Percentiles rank a stretch among this genome's conserved stretches.
phyloP scores from a whole-genome alignment of 768 basidiomycete species.

The Leccinum aurantiacum region DNA sequence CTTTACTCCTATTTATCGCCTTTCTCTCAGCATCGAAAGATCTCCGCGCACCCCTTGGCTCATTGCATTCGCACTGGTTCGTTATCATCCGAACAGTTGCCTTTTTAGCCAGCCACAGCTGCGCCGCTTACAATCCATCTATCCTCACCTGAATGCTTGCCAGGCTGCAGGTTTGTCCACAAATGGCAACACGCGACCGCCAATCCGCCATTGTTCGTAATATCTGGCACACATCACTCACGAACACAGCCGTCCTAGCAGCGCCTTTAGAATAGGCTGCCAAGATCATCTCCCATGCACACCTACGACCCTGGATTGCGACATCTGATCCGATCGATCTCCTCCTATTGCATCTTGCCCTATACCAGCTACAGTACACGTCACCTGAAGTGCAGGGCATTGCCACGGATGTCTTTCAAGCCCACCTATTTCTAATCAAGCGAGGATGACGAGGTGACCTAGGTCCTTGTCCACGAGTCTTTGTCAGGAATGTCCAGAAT shows the following conservation, averaged over 20 bases:
- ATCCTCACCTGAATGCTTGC: background rate
- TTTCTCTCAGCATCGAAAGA: background rate
- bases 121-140: constrained; percentile 3
- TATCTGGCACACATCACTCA: constrained; percentile 1
- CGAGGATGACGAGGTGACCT: constrained; percentile 23
- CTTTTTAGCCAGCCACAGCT: background rate
- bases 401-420: background rate
- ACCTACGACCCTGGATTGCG: constrained; percentile 1
- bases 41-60: background rate
- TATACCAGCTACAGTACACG: constrained; percentile 7
- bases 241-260: background rate
- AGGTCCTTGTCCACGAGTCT: constrained; percentile 21
- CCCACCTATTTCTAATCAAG: constrained; percentile 6
- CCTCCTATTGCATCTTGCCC: constrained; percentile 10
- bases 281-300: background rate
- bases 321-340: constrained; percentile 24
- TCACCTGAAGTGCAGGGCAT: constrained; percentile 6
- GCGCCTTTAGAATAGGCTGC: background rate
- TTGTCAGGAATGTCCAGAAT: constrained; percentile 1
- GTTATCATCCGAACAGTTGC: constrained; percentile 1
- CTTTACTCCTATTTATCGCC: background rate
- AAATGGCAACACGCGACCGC: background rate
- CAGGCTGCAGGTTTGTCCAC: background rate
- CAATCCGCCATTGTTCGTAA: background rate
- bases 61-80: background rate